Base-by-base conservation (phyloP, 768 basidiomycete genomes). In the Russula lepida region DNA sequence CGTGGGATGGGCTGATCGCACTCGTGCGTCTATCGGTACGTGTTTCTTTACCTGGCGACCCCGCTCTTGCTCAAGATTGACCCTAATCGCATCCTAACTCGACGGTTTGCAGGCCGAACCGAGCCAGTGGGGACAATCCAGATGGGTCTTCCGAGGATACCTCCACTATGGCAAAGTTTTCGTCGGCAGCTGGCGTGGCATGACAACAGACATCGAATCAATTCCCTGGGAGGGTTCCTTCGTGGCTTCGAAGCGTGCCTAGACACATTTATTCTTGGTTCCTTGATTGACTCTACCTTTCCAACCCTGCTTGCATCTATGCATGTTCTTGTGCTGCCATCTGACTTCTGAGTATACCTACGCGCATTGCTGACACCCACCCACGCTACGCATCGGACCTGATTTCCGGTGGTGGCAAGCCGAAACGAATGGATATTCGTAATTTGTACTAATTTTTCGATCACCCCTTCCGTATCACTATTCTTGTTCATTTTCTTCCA, bases 161-260 rank as follows among this genome's bases (percentile, higher is more conserved):
- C 64, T 91, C 50, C 78, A 85, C 6, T 86, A 82, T 0, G 81
- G 79, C 9, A 72, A 79, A 59, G 86, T 79, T 59, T 80, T 89
- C 62, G 85, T 87, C 17, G 89, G 89, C 5, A 84, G 83, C 59
- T 89, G 88, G 89, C 77, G 88, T 32, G 71, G 71, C 49, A 74
- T 75, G 66, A 79, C 77, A 41, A 70, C 69, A 56, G 74, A 69
- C 59, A 79, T 81, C 47, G 74, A 76, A 3, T 69, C 76, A 6
- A 67, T 73, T 11, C 84, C 84, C 12, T 82, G 81, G 71, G 88
- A 89, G 69, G 80, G 83, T 32, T 77, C 87, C 7, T 86, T 88
- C 66, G 76, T 79, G 46, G 80, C 85, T 77, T 81, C 82, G 35
- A 75, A 75, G 69, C 72, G 79, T 54, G 21, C 41, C 21, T 49